Percentiles rank a stretch among this genome's conserved stretches.
Conservation (phyloP, 371 early-diverging fungal species). For the Mortierella sp. region DNA sequence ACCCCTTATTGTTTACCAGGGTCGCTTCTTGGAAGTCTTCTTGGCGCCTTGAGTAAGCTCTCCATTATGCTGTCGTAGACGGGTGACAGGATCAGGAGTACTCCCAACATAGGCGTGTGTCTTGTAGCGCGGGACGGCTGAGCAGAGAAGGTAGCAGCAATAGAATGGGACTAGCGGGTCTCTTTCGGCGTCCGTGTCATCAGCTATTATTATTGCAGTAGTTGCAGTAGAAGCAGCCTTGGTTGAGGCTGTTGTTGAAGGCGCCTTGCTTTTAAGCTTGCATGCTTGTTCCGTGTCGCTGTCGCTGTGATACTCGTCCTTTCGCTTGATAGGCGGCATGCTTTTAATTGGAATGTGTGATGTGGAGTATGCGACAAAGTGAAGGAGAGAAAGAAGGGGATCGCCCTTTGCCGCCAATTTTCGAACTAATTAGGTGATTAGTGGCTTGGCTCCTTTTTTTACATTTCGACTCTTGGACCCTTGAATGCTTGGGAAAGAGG, state of each 20-base stretch:
- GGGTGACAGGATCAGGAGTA: slow-evolving; percentile 71
- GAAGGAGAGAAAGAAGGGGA: neutral
- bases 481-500: too few relatives aligned
- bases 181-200: neutral
- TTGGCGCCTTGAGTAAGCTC: slow-evolving; percentile 74
- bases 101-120: slow-evolving; percentile 73
- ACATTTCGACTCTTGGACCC: neutral
- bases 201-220: neutral
- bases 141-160: slow-evolving; percentile 67
- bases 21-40: slow-evolving; percentile 67
- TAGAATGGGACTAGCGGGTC: slow-evolving; percentile 60
- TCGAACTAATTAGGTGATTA: neutral
- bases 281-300: neutral
- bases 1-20: slow-evolving; percentile 60
- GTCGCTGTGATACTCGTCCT: neutral
- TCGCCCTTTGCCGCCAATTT: neutral
- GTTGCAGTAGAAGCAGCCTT: too few relatives aligned
- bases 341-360: neutral
- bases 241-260: neutral
- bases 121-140: slow-evolving; percentile 57
- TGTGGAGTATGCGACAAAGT: neutral
- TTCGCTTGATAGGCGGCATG: slow-evolving; percentile 1
- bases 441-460: neutral
- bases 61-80: slow-evolving; percentile 77
- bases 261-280: neutral